Conservation (phyloP, 441 rosid genomes). For the Populus hybrid region DNA sequence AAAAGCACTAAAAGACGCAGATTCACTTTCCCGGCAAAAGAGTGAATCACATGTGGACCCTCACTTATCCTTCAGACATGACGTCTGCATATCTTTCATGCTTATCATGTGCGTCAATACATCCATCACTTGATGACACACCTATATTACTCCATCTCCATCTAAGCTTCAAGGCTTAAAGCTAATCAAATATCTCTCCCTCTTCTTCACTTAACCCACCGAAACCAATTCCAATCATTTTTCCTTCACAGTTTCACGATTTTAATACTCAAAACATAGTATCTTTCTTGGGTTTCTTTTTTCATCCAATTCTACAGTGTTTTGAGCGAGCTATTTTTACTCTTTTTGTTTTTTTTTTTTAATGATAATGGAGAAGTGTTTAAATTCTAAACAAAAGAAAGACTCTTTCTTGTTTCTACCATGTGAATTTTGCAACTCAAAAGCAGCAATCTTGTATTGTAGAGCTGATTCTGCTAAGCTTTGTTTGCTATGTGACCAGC, state of each 20-base stretch:
- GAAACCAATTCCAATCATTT: neutral
- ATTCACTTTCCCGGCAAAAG: neutral
- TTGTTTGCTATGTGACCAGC: constrained; percentile 44
- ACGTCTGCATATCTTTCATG: constrained; percentile 5
- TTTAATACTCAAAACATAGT: neutral
- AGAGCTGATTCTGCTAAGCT: constrained; percentile 46
- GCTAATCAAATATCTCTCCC: neutral
- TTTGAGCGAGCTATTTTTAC: neutral
- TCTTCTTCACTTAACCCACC: neutral
- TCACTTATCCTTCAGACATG: neutral
- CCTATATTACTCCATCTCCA: no score
- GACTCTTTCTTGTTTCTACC: constrained; percentile 10
- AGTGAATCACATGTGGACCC: neutral
- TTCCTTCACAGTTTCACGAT: neutral
- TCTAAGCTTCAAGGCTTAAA: no score
- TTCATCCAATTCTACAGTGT: neutral
- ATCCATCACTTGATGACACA: neutral
- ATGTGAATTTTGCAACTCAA: constrained; percentile 43
- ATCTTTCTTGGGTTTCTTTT: neutral
- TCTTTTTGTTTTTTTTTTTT: neutral
- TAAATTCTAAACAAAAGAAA: constrained; percentile 6
- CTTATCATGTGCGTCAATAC: constrained; percentile 11
- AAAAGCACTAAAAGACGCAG: neutral
- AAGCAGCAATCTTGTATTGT: constrained; percentile 31
- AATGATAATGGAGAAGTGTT: constrained; percentile 11